These are phyloP conservation scores for Candida taoyuanica DNA, from an alignment of 805 yeast species.

Conservation along the genomic window DNA sequence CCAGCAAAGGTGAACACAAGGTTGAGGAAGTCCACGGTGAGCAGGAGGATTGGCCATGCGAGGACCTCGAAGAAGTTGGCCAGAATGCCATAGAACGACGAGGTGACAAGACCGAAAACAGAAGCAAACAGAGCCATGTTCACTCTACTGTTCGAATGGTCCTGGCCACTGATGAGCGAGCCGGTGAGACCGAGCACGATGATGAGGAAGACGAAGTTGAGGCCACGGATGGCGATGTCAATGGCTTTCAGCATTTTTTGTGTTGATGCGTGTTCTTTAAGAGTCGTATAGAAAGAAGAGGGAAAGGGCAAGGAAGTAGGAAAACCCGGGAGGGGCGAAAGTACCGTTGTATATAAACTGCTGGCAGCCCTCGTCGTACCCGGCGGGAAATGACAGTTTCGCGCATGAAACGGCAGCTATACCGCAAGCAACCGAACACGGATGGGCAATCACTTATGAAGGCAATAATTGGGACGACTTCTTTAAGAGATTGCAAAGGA, in stretches of 20 bases:
- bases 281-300: neutral
- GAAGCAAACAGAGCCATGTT: slow-evolving; percentile 86
- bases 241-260: slow-evolving; percentile 44
- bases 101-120: slow-evolving; percentile 78
- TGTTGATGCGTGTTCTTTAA: neutral
- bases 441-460: too few species aligned
- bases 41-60: slow-evolving; percentile 83
- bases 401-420: slow-evolving; percentile 10
- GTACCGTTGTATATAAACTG: slow-evolving; percentile 6
- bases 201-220: slow-evolving; percentile 71
- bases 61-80: slow-evolving; percentile 75
- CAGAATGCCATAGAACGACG: slow-evolving; percentile 69
- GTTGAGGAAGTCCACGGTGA: slow-evolving; percentile 79
- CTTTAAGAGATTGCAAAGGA: too few species aligned
- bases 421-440: slow-evolving; percentile 12
- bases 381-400: slow-evolving; percentile 9
- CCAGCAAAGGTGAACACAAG: slow-evolving; percentile 90
- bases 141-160: slow-evolving; percentile 62
- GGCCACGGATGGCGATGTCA: slow-evolving; percentile 68
- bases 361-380: slow-evolving; percentile 1
- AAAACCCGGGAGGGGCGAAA: slow-evolving; percentile 5
- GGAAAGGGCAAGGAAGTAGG: neutral
- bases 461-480: too few species aligned
- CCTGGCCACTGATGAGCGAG: slow-evolving; percentile 72
- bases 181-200: slow-evolving; percentile 85